Evolutionary conservation across 148 eudicot genomes (phyloP), one percentile per base, ranked within the genome.

Genomic region (Mesembryanthemum crystallinum): DNA sequence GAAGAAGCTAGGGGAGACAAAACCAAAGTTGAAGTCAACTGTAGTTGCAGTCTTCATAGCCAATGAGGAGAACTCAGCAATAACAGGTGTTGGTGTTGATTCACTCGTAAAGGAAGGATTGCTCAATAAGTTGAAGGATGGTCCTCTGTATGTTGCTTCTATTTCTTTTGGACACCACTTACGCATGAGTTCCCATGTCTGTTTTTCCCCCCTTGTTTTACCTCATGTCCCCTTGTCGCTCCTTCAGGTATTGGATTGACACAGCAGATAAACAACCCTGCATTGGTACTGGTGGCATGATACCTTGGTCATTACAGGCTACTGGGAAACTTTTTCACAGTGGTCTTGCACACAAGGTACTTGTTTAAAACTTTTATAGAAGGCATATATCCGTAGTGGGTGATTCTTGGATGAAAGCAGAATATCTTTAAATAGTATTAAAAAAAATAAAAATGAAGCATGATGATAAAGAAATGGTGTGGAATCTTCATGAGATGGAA

Each of bases 261-360:
- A 95, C 99, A 63, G 99, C 99, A 3, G 99, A 95, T 87, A 95
- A 95, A 83, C 99, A 95, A 75, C 99, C 99, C 79, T 95, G 99
- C 85, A 90, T 95, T 78, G 99, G 99, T 76, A 95, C 99, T 57
- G 97, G 97, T 72, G 99, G 99, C 43, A 82, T 82, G 82, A 88
- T 95, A 83, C 94, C 99, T 17, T 95, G 99, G 97, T 88, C 84
- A 83, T 89, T 95, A 81, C 88, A 87, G 51, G 89, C 85, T 71
- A 79, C 87, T 14, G 99, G 99, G 71, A 95, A 92, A 81, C 92
- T 95, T 78, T 95, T 95, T 79, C 99, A 95, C 80, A 95, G 99
- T 85, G 99, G 99, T 78, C 87, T 95, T 63, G 79, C 92, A 64
- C 94, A 95, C 86, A 92, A 95, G 97, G 99, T 95, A 86, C 74